phyloP scores from a whole-genome alignment of 441 rosid species.

The Jatropha multifida region DNA sequence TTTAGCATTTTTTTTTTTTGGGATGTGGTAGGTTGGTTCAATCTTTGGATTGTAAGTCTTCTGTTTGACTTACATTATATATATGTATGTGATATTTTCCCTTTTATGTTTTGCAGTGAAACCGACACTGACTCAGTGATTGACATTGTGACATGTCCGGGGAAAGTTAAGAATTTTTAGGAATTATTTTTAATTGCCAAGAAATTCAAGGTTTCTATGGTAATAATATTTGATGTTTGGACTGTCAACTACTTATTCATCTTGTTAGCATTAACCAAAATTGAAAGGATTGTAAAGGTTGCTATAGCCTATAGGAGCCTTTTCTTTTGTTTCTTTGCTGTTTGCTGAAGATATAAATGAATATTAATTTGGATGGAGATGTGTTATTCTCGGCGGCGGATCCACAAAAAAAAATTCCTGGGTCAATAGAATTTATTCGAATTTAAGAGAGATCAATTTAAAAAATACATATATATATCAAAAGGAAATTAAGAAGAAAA shows the following conservation, averaged over 20 bases:
- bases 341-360: background rate
- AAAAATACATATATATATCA: no score
- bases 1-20: no score
- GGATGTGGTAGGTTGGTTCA: background rate
- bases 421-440: no score
- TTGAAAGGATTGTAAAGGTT: background rate
- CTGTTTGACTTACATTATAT: background rate
- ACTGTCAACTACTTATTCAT: slow-evolving; percentile 12
- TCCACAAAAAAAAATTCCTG: no score
- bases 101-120: slow-evolving; percentile 14
- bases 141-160: background rate
- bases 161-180: background rate
- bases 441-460: no score
- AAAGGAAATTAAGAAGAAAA: no score
- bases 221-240: slow-evolving; percentile 8
- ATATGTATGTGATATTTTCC: background rate
- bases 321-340: background rate
- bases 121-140: background rate
- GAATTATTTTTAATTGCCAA: background rate
- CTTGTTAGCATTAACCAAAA: background rate
- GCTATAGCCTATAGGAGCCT: background rate
- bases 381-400: no score
- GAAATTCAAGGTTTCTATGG: background rate
- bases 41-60: background rate
- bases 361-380: background rate